phyloP scores from a whole-genome alignment of 164 flowering plant genomes.

The Vitis labrusca region DNA sequence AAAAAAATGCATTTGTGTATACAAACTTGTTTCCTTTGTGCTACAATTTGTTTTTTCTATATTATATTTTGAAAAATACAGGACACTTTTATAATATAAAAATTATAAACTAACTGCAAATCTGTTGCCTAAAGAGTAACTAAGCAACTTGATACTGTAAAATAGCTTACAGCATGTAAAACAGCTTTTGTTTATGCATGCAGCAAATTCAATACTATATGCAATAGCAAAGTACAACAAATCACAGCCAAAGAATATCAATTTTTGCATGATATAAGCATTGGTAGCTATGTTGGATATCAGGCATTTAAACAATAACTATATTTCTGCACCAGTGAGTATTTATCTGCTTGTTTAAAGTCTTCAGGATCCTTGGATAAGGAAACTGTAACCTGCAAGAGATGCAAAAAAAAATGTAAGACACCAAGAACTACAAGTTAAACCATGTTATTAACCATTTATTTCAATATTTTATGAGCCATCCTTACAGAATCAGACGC shows the following conservation, averaged over 20 bases:
- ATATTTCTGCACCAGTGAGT: conserved; percentile 27
- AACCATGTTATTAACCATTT: conserved; percentile 8
- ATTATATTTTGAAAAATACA: background rate
- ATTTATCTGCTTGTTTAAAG: conserved; percentile 17
- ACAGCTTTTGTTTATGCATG: background rate
- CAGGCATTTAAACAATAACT: background rate
- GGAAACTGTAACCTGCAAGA: conserved; percentile 25
- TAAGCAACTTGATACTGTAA: background rate
- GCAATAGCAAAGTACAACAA: background rate
- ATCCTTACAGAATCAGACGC: conserved; percentile 35
- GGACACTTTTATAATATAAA: background rate
- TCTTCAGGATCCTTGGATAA: conserved; percentile 24
- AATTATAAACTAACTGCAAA: background rate
- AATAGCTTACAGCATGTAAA: background rate
- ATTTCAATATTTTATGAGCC: conserved; percentile 1
- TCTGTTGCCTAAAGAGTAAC: background rate
- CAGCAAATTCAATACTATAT: background rate
- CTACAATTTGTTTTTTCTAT: no score
- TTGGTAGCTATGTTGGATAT: background rate
- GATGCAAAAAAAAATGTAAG: conserved; percentile 1
- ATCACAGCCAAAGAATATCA: background rate
- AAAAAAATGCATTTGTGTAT: background rate
- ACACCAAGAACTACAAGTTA: background rate
- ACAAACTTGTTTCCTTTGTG: background rate
- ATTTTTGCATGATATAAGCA: background rate